A percentile compares a stretch with the other conserved stretches of the same genome.
These are phyloP conservation scores for Lavandula angustifolia DNA, from an alignment of 257 asterid genomes.

Conservation along the genomic window DNA sequence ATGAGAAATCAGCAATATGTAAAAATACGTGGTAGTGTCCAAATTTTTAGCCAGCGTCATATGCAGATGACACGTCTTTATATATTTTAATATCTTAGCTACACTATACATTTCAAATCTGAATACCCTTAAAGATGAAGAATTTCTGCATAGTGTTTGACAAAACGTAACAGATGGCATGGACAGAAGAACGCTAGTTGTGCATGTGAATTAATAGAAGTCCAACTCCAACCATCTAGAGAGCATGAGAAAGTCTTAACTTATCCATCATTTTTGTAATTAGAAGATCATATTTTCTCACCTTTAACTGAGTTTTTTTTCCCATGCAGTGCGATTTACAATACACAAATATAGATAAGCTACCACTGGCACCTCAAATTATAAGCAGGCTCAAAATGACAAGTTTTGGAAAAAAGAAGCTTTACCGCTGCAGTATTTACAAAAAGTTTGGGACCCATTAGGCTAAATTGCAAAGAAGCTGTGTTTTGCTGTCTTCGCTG, in stretches of 20 bases:
- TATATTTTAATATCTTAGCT: not conserved
- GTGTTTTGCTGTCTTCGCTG: conserved; percentile 75
- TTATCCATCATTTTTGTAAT: conserved; percentile 1
- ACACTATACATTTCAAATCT: not conserved
- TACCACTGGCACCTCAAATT: conserved; percentile 1
- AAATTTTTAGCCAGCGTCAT: too few species aligned
- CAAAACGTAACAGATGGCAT: not conserved
- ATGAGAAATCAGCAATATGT: not conserved
- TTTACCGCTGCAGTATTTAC: conserved; percentile 73
- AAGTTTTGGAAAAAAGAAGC: conserved; percentile 25
- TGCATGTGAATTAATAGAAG: conserved; percentile 12
- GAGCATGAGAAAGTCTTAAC: conserved; percentile 16
- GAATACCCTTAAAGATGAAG: not conserved
- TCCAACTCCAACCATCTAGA: conserved; percentile 10
- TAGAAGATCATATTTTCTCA: conserved; percentile 9
- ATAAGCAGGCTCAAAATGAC: conserved; percentile 22
- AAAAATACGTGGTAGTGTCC: not conserved
- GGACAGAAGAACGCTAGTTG: not conserved
- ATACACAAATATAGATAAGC: conserved; percentile 15
- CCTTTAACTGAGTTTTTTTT: conserved; percentile 13
- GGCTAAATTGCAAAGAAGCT: conserved; percentile 87
- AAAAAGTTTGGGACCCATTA: conserved; percentile 88
- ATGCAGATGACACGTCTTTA: not conserved
- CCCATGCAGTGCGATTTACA: conserved; percentile 16
- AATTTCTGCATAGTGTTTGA: not conserved